Conservation (phyloP, 345 rosid genomes). For the Moricandia arvensis region DNA sequence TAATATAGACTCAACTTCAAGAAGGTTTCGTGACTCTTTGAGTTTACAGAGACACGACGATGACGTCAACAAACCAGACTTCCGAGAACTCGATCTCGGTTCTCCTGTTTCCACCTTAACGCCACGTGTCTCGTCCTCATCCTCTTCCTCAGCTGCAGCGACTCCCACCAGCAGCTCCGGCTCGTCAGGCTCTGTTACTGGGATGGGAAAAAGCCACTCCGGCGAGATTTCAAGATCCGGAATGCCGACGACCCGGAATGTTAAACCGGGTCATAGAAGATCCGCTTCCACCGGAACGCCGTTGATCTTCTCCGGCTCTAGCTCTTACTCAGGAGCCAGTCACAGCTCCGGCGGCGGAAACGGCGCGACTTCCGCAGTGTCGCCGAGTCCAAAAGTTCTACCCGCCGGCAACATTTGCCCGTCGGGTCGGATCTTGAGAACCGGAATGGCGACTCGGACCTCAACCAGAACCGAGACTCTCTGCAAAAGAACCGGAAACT, state of each 20-base stretch:
- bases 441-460: conserved; percentile 50
- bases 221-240: conserved; percentile 64
- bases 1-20: conserved; percentile 45
- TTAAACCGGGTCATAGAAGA: conserved; percentile 68
- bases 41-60: conserved; percentile 11
- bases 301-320: conserved; percentile 67
- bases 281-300: conserved; percentile 74
- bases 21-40: conserved; percentile 53
- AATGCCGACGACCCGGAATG: conserved; percentile 21
- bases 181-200: conserved; percentile 34
- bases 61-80: conserved; percentile 77
- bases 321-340: conserved; percentile 37
- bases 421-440: conserved; percentile 79
- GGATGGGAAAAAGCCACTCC: conserved; percentile 45
- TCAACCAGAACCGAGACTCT: conserved; percentile 56
- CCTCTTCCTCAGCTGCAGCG: conserved; percentile 28
- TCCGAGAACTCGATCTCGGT: conserved; percentile 84
- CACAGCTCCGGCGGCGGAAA: conserved; percentile 13
- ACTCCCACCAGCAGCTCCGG: conserved; percentile 40
- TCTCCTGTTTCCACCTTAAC: conserved; percentile 86
- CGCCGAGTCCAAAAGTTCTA: conserved; percentile 45
- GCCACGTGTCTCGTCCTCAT: conserved; percentile 40
- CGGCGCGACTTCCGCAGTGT: conserved; percentile 36
- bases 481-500: conserved; percentile 75
- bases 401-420: conserved; percentile 91